A percentile compares a stretch with the other conserved stretches of the same genome.
Conservation (phyloP, 306 rosid genomes). For the Abrus pulchellus region DNA sequence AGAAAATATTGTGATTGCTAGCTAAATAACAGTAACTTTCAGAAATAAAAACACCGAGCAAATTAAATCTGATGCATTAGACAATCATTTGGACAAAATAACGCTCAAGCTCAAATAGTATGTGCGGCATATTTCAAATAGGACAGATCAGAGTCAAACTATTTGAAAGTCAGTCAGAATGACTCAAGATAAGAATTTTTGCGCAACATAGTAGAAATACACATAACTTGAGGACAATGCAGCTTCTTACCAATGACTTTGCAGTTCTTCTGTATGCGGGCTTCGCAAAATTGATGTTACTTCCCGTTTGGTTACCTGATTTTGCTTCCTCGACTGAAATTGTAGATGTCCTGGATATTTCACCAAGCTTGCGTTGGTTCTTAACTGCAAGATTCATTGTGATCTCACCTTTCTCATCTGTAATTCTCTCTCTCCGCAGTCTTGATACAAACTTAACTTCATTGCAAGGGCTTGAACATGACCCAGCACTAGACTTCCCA, state of each 20-base stretch:
- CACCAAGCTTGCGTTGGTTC: constrained; percentile 45
- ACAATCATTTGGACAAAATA: constrained; percentile 18
- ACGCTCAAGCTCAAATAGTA: constrained; percentile 5
- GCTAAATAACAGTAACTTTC: constrained; percentile 17
- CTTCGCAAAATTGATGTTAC: constrained; percentile 43
- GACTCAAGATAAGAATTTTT: background rate
- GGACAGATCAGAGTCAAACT: background rate
- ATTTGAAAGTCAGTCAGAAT: too few relatives aligned
- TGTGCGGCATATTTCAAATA: background rate
- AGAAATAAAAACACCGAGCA: constrained; percentile 1
- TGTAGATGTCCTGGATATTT: constrained; percentile 48
- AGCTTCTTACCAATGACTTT: constrained; percentile 67
- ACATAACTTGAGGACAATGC: constrained; percentile 30
- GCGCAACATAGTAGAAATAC: background rate
- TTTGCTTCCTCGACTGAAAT: constrained; percentile 45
- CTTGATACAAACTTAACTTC: constrained; percentile 52
- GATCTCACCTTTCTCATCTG: constrained; percentile 49
- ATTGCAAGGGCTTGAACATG: constrained; percentile 67
- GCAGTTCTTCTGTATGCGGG: constrained; percentile 53
- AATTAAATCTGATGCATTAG: constrained; percentile 20
- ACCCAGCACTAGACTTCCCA: constrained; percentile 77
- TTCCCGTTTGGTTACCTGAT: constrained; percentile 48
- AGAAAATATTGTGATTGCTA: constrained; percentile 9
- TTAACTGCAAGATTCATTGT: constrained; percentile 52
- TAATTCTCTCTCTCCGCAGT: constrained; percentile 49